These are phyloP conservation scores for Clarireedia paspali DNA, from an alignment of 2,329 filamentous ascomycete species.

Conservation along the genomic window DNA sequence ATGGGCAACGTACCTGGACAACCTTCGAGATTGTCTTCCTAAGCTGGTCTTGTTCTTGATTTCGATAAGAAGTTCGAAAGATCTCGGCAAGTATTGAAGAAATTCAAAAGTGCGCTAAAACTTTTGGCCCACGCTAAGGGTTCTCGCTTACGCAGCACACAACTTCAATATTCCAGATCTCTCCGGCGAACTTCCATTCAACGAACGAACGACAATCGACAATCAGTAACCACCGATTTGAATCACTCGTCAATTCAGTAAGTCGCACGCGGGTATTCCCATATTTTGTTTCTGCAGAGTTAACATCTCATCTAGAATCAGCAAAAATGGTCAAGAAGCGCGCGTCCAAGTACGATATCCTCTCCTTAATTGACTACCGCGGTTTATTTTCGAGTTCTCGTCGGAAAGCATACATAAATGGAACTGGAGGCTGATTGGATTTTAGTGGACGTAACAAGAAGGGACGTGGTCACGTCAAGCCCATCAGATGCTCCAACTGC, in stretches of 20 bases:
- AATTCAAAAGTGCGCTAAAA: conserved; percentile 5
- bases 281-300: background rate
- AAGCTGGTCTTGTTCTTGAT: conserved; percentile 14
- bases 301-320: conserved; percentile 36
- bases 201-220: conserved; percentile 8
- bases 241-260: conserved; percentile 17
- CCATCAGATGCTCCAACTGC: conserved; percentile 89
- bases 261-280: background rate
- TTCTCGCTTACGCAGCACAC: conserved; percentile 10
- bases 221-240: conserved; percentile 14
- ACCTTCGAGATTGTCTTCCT: conserved; percentile 27
- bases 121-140: conserved; percentile 1
- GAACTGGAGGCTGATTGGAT: conserved; percentile 2
- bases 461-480: conserved; percentile 99
- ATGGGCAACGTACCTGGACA: conserved; percentile 26
- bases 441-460: conserved; percentile 97
- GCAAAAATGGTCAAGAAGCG: conserved; percentile 66
- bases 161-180: conserved; percentile 3
- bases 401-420: background rate
- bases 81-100: background rate
- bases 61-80: conserved; percentile 8
- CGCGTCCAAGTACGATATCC: conserved; percentile 52
- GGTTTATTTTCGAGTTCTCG: background rate
- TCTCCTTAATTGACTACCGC: conserved; percentile 8
- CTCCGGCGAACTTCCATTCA: background rate